Percentiles rank a stretch among this genome's conserved stretches.
Evolutionary conservation across 345 rosid species (phyloP).

Genomic region (Citrus hindsii): DNA sequence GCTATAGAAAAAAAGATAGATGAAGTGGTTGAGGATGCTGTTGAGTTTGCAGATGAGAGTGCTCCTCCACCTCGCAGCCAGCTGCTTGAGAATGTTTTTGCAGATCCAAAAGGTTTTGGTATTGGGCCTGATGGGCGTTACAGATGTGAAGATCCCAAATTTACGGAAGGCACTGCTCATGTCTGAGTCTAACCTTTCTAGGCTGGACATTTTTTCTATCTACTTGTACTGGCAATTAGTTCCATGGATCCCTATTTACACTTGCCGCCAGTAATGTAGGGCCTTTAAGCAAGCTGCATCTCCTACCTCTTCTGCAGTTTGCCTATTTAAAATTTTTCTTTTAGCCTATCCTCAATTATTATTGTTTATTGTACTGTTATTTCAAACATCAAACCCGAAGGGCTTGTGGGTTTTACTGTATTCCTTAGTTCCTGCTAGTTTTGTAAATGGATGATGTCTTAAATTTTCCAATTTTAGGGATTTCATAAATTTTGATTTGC

Average conservation of each 20-base stretch:
- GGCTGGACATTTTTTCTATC: neutral
- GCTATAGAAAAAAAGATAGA: conserved; percentile 78
- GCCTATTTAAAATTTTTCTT: neutral
- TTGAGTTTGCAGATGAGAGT: conserved; percentile 77
- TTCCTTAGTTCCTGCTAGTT: neutral
- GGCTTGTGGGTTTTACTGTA: too few relatives aligned
- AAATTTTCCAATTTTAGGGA: neutral
- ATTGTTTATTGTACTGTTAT: conserved; percentile 9
- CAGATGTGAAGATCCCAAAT: conserved; percentile 86
- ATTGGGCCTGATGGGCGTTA: conserved; percentile 71
- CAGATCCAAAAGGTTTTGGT: conserved; percentile 86
- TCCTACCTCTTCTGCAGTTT: neutral
- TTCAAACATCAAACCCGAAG: conserved; percentile 1
- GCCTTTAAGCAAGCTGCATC: neutral
- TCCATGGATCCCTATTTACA: neutral
- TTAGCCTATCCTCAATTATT: neutral
- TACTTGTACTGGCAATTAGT: conserved; percentile 2
- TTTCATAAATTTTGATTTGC: too few relatives aligned
- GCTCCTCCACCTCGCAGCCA: conserved; percentile 68
- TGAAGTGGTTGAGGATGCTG: conserved; percentile 69
- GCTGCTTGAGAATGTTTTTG: conserved; percentile 80
- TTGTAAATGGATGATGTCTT: neutral
- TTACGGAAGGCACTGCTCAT: conserved; percentile 80
- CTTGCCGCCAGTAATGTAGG: neutral
- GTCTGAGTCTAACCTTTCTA: conserved; percentile 50